Evolutionary conservation across 495 filamentous ascomycete genomes (phyloP), one percentile per base, ranked within the genome.

Genomic region (Polyplosphaeria fusca): DNA sequence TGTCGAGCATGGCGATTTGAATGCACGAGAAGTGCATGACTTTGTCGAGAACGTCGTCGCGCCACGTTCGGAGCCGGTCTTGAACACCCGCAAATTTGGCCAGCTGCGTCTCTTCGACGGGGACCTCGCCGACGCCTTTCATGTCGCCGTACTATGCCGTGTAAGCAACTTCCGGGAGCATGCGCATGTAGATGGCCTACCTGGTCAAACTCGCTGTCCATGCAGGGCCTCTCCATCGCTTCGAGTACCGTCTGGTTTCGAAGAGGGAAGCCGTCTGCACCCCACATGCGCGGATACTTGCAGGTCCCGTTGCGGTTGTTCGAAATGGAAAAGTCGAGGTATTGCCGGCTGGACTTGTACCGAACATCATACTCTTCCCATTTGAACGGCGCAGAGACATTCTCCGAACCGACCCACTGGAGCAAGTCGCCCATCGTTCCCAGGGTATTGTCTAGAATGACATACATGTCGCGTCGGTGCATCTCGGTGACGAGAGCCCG

Each of bases 11-110:
- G 4, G 61, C 55, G 24, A 67, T 67, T 40, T 52, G 47, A 16
- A 60, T 60, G 30, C 56, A 60, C 85, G 84, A 84, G 52, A 88
- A 86, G 24, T 74, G 78, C 39, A 79, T 74, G 25, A 89, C 67
- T 40, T 81, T 79, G 30, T 79, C 73, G 22, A 74, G 67, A 2
- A 88, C 86, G 28, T 74, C 74, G 2, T 83, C 81, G 11, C 78
- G 63, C 86, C 86, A 89, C 59, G 87, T 86, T 25, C 86, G 81
- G 9, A 89, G 73, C 54, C 86, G 83, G 63, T 89, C 86, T 67
- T 89, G 86, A 3, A 88, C 86, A 30, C 79, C 86, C 26, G 84
- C 83, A 65, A 88, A 88, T 60, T 88, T 88, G 13, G 85, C 78
- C 39, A 89, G 72, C 68, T 88, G 79, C 61, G 78, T 76, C 62